Evolutionary conservation across 2,329 filamentous ascomycete genomes (phyloP).

Genomic region (Nigrospora oryzae): DNA sequence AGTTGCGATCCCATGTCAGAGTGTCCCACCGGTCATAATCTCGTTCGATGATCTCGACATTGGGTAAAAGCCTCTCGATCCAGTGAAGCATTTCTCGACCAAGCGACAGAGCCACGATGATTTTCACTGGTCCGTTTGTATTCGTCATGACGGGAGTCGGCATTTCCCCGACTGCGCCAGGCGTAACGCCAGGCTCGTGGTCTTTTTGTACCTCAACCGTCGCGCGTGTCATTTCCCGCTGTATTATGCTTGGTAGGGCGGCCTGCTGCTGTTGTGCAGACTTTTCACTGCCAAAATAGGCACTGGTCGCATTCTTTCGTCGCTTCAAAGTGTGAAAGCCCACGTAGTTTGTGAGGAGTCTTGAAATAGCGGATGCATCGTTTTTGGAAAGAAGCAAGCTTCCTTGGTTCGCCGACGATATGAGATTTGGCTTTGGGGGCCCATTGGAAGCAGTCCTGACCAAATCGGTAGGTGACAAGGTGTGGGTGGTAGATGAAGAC

Average conservation of each 20-base stretch:
- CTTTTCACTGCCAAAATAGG: slow-evolving; percentile 12
- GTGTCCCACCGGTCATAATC: slow-evolving; percentile 39
- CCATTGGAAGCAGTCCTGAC: no score
- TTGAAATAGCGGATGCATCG: slow-evolving; percentile 13
- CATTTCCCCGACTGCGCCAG: no score
- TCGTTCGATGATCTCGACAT: slow-evolving; percentile 48
- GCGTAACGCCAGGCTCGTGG: no score
- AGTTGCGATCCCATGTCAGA: slow-evolving; percentile 21
- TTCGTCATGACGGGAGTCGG: background rate
- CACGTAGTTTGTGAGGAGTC: slow-evolving; percentile 17
- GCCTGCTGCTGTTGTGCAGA: background rate
- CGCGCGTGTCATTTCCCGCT: no score
- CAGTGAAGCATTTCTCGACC: slow-evolving; percentile 38
- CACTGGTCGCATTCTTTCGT: slow-evolving; percentile 14
- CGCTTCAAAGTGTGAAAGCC: slow-evolving; percentile 16
- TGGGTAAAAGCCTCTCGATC: slow-evolving; percentile 39
- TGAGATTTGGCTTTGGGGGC: no score
- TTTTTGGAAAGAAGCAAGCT: slow-evolving; percentile 7
- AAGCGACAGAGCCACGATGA: slow-evolving; percentile 44
- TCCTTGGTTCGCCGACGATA: no score
- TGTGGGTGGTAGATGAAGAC: background rate
- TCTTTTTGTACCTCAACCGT: no score
- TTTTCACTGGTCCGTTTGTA: slow-evolving; percentile 7
- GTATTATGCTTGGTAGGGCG: no score
- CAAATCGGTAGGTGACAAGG: no score